A percentile compares a stretch with the other conserved stretches of the same genome.
These are phyloP conservation scores for Stropharia rugosoannulata DNA, from an alignment of 768 basidiomycete genomes.

Conservation along the genomic window DNA sequence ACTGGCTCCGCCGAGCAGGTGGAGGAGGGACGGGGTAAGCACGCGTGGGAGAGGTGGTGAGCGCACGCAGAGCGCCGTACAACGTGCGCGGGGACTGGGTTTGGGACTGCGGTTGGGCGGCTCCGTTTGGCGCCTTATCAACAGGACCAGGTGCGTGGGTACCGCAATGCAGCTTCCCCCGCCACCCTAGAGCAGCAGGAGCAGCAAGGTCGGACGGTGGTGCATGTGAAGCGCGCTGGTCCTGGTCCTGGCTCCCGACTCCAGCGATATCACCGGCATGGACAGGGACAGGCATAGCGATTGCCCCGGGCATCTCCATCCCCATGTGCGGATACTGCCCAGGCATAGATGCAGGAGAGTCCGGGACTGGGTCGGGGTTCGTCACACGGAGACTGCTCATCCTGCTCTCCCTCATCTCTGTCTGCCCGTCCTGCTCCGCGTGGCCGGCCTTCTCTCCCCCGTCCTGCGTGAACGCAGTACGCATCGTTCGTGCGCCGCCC, in stretches of 20 bases:
- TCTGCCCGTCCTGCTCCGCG: background rate
- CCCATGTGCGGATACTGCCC: too few relatives aligned
- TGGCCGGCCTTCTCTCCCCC: background rate
- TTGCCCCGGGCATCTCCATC: background rate
- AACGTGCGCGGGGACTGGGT: background rate
- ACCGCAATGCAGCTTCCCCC: background rate
- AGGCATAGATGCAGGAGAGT: background rate
- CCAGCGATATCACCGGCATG: background rate
- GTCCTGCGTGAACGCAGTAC: background rate
- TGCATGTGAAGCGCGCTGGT: too few relatives aligned
- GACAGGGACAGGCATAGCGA: background rate
- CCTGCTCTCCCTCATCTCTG: background rate
- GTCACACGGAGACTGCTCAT: background rate
- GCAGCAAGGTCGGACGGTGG: too few relatives aligned
- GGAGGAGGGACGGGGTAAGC: conserved; percentile 3
- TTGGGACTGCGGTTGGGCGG: background rate
- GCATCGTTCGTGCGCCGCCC: background rate
- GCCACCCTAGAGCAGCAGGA: too few relatives aligned
- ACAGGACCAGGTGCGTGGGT: background rate
- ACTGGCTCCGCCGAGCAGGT: background rate
- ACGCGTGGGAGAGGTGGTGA: conserved; percentile 2
- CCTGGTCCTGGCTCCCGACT: too few relatives aligned
- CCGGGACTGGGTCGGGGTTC: background rate
- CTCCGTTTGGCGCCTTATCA: background rate
- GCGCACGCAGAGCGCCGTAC: conserved; percentile 3